Evolutionary conservation across 192 early-diverging fungal species (phyloP).

Genomic region (Ambispora gerdemannii): DNA sequence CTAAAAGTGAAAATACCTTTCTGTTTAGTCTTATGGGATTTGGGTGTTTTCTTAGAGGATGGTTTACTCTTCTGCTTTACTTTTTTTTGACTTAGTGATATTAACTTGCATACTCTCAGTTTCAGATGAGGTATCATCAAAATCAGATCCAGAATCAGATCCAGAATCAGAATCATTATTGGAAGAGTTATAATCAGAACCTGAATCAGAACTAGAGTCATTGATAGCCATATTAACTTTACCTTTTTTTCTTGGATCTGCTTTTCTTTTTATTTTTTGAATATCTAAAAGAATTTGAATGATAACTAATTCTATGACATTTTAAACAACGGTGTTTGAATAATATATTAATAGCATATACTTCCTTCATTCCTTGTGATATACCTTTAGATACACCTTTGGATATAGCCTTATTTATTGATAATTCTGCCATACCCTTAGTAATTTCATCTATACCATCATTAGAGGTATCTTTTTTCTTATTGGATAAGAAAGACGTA

Average conservation of each 20-base stretch:
- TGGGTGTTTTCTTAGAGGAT: too few relatives aligned
- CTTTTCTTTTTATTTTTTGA: conserved; percentile 5
- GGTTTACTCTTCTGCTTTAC: neutral
- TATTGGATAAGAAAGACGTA: too few relatives aligned
- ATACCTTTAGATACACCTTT: too few relatives aligned
- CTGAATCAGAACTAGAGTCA: too few relatives aligned
- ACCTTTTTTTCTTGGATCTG: neutral
- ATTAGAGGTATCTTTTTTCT: too few relatives aligned
- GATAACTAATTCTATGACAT: neutral
- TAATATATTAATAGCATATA: too few relatives aligned
- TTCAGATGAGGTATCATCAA: neutral
- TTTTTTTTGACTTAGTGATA: conserved; percentile 1
- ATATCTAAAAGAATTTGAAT: neutral
- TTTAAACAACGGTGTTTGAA: neutral
- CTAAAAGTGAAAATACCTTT: too few relatives aligned
- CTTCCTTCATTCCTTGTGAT: too few relatives aligned
- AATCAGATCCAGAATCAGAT: conserved; percentile 16
- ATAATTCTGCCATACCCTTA: conserved; percentile 1
- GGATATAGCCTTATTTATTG: conserved; percentile 3
- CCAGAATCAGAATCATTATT: too few relatives aligned
- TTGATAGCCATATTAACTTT: neutral
- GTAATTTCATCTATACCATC: conserved; percentile 6
- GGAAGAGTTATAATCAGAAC: too few relatives aligned
- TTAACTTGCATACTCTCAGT: neutral
- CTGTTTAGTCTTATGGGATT: neutral